Evolutionary conservation across 1,284 basidiomycete species (phyloP), one percentile per base, ranked within the genome.

Genomic region (Fomitiporia mediterranea): DNA sequence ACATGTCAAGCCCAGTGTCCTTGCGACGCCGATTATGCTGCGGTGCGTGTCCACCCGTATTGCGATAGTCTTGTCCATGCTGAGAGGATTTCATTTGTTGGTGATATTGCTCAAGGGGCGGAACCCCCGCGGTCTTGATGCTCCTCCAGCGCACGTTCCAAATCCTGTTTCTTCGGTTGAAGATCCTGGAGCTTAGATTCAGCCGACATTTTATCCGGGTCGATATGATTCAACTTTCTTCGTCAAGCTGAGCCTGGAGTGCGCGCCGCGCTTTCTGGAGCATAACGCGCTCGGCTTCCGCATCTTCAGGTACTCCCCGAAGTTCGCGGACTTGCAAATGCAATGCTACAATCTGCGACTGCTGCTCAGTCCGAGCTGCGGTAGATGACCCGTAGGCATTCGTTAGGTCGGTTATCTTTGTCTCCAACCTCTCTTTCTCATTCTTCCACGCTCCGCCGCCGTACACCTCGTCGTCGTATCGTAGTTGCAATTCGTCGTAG

Each of bases 291-390:
- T 93, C 91, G 2, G 88, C 81, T 66, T 94, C 91, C 1, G 85
- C 86, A 60, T 94, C 89, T 64, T 94, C 90, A 57, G 94, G 72
- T 11, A 89, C 84, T 19, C 79, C 74, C 11, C 90, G 83, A 13
- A 94, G 76, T 64, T 94, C 90, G 43, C 89, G 82, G 51, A 91
- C 86, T 77, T 94, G 89, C 2, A 88, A 89, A 62, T 93, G 86
- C 5, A 94, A 75, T 2, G 83, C 77, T 13, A 90, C 84, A 55
- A 92, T 92, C 61, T 94, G 91, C 0, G 84, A 74, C 66, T 93
- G 91, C 61, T 91, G 86, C 62, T 92, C 89, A 0, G 83, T 74
- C 64, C 92, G 89, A 0, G 80, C 84, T 27, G 79, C 76, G 1
- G 80, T 79, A 1, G 90, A 87, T 0, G 86, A 77, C 59, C 91